Evolutionary conservation across 2,329 filamentous ascomycete genomes (phyloP), one percentile per base, ranked within the genome.

Genomic region (Trichophyton equinum): DNA sequence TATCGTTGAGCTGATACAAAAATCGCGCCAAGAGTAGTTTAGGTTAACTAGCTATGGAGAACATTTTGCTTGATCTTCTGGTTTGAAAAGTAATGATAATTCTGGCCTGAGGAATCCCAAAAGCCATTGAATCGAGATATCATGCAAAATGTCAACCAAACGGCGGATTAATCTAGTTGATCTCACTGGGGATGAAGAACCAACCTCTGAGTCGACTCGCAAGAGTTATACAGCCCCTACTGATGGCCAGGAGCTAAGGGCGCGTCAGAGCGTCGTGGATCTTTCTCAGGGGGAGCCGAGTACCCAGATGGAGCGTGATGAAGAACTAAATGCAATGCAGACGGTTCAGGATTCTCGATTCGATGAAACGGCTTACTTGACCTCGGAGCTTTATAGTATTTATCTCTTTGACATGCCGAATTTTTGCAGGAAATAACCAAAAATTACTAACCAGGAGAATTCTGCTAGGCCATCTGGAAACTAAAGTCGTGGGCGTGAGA

Each of bases 401-500:
- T 65, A 22, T 65, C 13, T 63, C 63, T 55, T 65, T 4, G 18
- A 9, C 20, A 33, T 20, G 27, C 18, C 20, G 20, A n/a, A 8
- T 2, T 9, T 25, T 20, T 20, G 15, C 22, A 25, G 4, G 44
- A 9, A n/a, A 20, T 47, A 20, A 20, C 3, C 42, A 3, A 7
- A 22, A 7, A 47, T 47, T 47, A 20, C n/a, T 49, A 20, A 22
- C 57, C 20, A 59, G 25, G 15, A 46, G 4, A 30, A 46, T 25
- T 11, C 40, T 61, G 33, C 27, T 40, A 65, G 76, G 74, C 2
- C 67, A 67, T 42, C 61, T 82, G 18, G 67, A 77, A 18, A 77
- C 76, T 18, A 84, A 84, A 60, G 82, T 85, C 57, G 83, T 86
- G 1, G 84, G 83, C 1, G 73, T 81, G 68, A 67, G 79, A 75